Evolutionary conservation across 441 rosid species (phyloP).

Genomic region (Adansonia grandidieri): DNA sequence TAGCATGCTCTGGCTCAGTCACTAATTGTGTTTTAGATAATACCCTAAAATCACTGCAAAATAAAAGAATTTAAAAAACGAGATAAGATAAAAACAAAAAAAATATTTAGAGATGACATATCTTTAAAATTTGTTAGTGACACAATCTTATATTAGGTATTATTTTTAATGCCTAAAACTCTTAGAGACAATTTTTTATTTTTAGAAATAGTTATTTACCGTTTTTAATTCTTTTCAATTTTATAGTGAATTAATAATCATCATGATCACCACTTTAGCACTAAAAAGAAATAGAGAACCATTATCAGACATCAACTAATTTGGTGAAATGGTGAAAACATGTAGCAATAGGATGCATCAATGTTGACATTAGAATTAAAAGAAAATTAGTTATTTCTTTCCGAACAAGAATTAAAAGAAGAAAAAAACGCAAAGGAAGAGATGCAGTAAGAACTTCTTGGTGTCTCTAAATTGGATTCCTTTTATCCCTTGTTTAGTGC

Average conservation of each 20-base stretch:
- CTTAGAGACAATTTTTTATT: too few relatives aligned
- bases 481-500: neutral
- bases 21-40: slow-evolving; percentile 25
- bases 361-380: neutral
- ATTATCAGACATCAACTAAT: neutral
- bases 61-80: too few relatives aligned
- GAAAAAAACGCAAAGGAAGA: neutral
- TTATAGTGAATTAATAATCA: slow-evolving; percentile 8
- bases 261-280: slow-evolving; percentile 5
- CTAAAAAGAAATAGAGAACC: neutral
- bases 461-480: neutral
- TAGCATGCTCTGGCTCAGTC: slow-evolving; percentile 44
- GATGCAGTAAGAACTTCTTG: neutral
- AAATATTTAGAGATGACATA: too few relatives aligned
- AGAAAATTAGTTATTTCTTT: neutral
- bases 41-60: too few relatives aligned
- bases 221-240: too few relatives aligned
- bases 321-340: slow-evolving; percentile 9
- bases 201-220: too few relatives aligned
- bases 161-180: too few relatives aligned
- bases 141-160: too few relatives aligned
- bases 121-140: too few relatives aligned
- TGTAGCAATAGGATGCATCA: neutral
- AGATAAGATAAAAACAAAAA: too few relatives aligned
- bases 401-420: neutral